Percentiles rank a stretch among this genome's conserved stretches.
Evolutionary conservation across 1,139 yeast genomes (phyloP).

Genomic region (Saccharomycopsis crataegensis): DNA sequence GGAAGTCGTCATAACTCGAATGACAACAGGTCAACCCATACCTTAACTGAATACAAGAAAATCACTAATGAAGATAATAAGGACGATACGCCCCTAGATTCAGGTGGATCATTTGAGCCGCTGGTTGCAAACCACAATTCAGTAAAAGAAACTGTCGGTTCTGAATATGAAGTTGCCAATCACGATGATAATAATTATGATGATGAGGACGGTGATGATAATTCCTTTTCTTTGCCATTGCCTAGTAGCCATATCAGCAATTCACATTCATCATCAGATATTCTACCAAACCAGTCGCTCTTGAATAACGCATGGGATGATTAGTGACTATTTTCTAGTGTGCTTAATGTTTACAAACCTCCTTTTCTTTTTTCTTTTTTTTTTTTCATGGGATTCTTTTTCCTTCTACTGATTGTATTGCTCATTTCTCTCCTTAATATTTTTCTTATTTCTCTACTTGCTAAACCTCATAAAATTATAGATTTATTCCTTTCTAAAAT

Average conservation of each 20-base stretch:
- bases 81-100: background rate
- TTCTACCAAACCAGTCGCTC: slow-evolving; percentile 21
- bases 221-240: slow-evolving; percentile 28
- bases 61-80: background rate
- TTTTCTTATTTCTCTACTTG: too few species aligned
- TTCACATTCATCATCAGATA: background rate
- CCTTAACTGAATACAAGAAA: background rate
- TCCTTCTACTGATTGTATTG: too few species aligned
- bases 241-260: slow-evolving; percentile 17
- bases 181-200: slow-evolving; percentile 1
- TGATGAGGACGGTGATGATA: slow-evolving; percentile 21
- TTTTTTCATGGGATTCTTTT: background rate
- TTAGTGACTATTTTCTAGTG: background rate
- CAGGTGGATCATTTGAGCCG: background rate
- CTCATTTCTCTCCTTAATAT: too few species aligned
- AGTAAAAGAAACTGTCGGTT: background rate
- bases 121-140: background rate
- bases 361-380: background rate
- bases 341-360: background rate
- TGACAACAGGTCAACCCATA: background rate
- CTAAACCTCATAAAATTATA: too few species aligned
- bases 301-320: slow-evolving; percentile 21
- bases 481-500: too few species aligned
- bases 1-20: background rate
- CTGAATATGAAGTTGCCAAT: slow-evolving; percentile 1